A percentile compares a stretch with the other conserved stretches of the same genome.
phyloP scores from a whole-genome alignment of 352 stramenopile genomes.

The Phytopythium ostracodes region DNA sequence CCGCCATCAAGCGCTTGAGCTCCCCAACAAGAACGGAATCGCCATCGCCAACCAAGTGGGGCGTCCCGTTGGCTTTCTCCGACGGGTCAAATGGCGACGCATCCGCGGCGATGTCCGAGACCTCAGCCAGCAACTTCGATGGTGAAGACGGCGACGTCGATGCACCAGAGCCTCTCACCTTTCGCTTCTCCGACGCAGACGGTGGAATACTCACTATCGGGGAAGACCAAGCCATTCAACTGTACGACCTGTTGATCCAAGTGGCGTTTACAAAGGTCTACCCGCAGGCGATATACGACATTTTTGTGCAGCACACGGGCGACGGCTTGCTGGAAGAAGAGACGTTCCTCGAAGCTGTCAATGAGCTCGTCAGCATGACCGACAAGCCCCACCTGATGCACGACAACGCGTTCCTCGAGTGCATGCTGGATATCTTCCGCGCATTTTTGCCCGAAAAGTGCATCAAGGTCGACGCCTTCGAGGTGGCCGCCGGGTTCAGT shows the following conservation, averaged over 20 bases:
- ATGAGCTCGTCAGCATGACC: slow-evolving; percentile 78
- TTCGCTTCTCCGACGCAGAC: slow-evolving; percentile 69
- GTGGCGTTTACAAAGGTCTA: slow-evolving; percentile 70
- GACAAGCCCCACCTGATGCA: slow-evolving; percentile 67
- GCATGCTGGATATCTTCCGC: slow-evolving; percentile 73
- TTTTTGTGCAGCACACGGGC: slow-evolving; percentile 81
- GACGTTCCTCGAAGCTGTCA: slow-evolving; percentile 74
- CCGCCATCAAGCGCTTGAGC: slow-evolving; percentile 40
- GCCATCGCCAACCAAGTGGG: slow-evolving; percentile 23
- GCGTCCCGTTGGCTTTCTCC: slow-evolving; percentile 7
- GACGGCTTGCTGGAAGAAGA: slow-evolving; percentile 81
- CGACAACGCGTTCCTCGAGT: slow-evolving; percentile 70
- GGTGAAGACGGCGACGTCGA: slow-evolving; percentile 17
- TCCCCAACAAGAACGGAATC: slow-evolving; percentile 20
- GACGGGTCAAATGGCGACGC: slow-evolving; percentile 12
- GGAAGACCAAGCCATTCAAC: slow-evolving; percentile 45
- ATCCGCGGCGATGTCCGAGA: background rate
- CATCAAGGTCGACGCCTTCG: slow-evolving; percentile 70
- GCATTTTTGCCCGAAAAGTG: slow-evolving; percentile 66
- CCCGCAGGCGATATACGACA: slow-evolving; percentile 80
- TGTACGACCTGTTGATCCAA: slow-evolving; percentile 62
- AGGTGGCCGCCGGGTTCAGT: slow-evolving; percentile 79
- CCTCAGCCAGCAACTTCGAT: slow-evolving; percentile 5
- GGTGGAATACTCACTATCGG: slow-evolving; percentile 54
- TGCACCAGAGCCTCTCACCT: slow-evolving; percentile 30